Base-by-base conservation (phyloP, 768 basidiomycete species). In the Termitomyces titanicus region DNA sequence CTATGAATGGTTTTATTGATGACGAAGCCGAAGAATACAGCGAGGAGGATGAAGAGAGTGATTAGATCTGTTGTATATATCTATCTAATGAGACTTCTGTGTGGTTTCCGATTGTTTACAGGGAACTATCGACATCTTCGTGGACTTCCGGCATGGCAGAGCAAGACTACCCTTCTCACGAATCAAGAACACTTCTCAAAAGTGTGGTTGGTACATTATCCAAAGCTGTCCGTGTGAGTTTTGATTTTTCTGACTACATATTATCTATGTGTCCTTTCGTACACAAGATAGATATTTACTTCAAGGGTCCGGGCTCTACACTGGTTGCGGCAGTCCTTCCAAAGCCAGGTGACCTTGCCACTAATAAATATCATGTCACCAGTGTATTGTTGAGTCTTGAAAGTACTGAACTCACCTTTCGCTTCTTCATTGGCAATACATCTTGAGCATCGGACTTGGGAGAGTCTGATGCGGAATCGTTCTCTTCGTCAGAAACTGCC, bases 1-100 rank as follows among this genome's bases (percentile, higher is more conserved):
- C 68, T 25, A 67, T 76, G 47, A 79, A 81, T 63, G 81, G 77
- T 18, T 82, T 82, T 55, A 79, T 82, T 33, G 83, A 86, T 40
- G 83, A 87, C 44, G 84, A 86, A 52, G 86, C 82, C 3, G 68
- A 69, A n/a, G 71, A 71, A 74, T 15, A 79, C 24, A 81, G 79
- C n/a, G 81, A 80, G 24, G 72, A 70, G 15, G 68, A 69, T 5
- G 71, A 71, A 29, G 77, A 80, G 53, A 84, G 84, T 65, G 81
- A 82, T 60, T 77, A 72, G 63, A 55, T 49, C 40, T 48, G n/a
- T n/a, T 53, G 49, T 57, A n/a, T 61, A 63, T 47, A 52, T 50
- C 35, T 42, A 42, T 43, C 8, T 33, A 44, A 39, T 43, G 17
- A 47, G 47, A 47, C 44, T 37, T 25, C 5, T 37, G 1, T 27